Conservation (phyloP, 345 rosid genomes). For the Populus tremula region DNA sequence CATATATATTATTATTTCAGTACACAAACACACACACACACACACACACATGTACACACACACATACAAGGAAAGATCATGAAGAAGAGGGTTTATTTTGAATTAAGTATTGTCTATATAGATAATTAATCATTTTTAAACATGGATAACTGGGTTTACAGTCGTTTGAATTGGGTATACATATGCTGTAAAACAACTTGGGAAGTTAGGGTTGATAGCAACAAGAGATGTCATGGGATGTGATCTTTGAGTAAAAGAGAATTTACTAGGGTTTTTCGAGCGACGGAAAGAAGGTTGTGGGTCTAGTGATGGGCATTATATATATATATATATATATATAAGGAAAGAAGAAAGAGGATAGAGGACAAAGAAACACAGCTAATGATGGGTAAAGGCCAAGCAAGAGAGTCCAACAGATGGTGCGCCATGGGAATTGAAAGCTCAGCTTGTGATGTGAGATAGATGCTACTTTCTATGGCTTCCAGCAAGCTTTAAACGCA, state of each 20-base stretch:
- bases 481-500: not conserved
- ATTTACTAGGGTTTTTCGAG: too few species aligned
- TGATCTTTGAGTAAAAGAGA: too few species aligned
- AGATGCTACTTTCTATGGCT: not conserved
- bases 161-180: too few species aligned
- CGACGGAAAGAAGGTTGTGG: not conserved
- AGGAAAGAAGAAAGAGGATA: not conserved
- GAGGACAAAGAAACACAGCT: not conserved
- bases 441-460: not conserved
- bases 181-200: not conserved
- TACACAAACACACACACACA: too few species aligned
- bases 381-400: not conserved
- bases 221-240: not conserved
- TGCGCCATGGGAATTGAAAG: not conserved
- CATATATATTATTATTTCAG: too few species aligned
- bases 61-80: too few species aligned
- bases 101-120: too few species aligned
- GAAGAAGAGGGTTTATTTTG: too few species aligned
- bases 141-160: too few species aligned
- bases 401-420: not conserved
- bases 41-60: too few species aligned
- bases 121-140: too few species aligned
- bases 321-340: not conserved
- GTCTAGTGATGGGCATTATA: not conserved
- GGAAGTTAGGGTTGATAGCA: not conserved